phyloP scores from a whole-genome alignment of 352 stramenopile genomes.

The Globisporangium cylindrosporum region DNA sequence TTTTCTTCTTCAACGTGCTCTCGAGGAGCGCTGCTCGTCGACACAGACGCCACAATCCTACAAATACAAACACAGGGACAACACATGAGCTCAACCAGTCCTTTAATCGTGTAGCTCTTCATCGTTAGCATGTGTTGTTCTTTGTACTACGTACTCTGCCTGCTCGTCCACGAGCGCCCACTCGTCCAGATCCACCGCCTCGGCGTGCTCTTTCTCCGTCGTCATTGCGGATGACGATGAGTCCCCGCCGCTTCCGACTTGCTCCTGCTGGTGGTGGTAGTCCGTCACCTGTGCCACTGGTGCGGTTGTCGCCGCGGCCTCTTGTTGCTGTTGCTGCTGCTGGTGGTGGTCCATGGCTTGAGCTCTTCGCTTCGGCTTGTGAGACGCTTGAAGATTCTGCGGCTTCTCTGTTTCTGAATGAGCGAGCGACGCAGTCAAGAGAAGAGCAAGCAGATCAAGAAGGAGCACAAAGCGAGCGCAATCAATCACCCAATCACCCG shows the following conservation, averaged over 20 bases:
- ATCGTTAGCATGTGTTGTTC: not conserved
- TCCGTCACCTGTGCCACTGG: too few relatives aligned
- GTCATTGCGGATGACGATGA: not conserved
- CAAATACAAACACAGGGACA: not conserved
- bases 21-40: slow-evolving; percentile 15
- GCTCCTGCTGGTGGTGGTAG: not conserved
- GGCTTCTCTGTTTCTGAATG: not conserved
- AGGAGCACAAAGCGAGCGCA: not conserved
- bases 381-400: slow-evolving; percentile 9
- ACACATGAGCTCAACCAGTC: not conserved
- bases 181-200: slow-evolving; percentile 35
- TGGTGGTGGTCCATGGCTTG: not conserved
- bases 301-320: not conserved
- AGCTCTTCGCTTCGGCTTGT: not conserved
- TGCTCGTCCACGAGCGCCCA: slow-evolving; percentile 73
- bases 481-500: not conserved
- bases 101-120: not conserved
- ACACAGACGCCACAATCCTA: slow-evolving; percentile 44
- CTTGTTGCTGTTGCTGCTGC: not conserved
- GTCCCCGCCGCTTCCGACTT: not conserved
- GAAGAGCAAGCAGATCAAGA: not conserved
- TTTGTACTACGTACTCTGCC: slow-evolving; percentile 40
- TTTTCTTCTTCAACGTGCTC: not conserved
- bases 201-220: not conserved
- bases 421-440: not conserved